Conservation (phyloP, 495 filamentous ascomycete genomes). For the Trichoderma asperelloides region DNA sequence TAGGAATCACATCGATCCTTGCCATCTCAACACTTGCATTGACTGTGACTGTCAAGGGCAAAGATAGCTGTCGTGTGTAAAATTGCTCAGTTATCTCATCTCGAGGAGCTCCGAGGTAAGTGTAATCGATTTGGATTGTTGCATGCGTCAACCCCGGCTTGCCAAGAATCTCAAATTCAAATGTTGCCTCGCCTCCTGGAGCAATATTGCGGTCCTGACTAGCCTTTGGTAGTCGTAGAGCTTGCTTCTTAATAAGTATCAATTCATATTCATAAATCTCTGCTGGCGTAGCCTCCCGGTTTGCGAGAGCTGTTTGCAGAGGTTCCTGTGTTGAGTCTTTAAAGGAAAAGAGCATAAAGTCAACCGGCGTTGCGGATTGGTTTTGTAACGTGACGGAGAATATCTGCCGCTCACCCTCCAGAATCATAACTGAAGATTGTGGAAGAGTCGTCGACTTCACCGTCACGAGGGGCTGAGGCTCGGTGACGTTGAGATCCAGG, state of each 20-base stretch:
- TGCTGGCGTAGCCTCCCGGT: conserved; percentile 62
- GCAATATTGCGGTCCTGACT: conserved; percentile 49
- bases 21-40: conserved; percentile 79
- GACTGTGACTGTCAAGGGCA: conserved; percentile 81
- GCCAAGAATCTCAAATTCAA: conserved; percentile 77
- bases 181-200: conserved; percentile 58
- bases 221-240: conserved; percentile 54
- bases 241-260: conserved; percentile 63
- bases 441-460: conserved; percentile 69
- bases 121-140: conserved; percentile 77
- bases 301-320: conserved; percentile 62
- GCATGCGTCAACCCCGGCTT: conserved; percentile 77
- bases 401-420: conserved; percentile 71
- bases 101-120: conserved; percentile 54
- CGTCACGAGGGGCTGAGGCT: conserved; percentile 63
- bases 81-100: conserved; percentile 61
- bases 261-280: conserved; percentile 82
- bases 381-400: conserved; percentile 81
- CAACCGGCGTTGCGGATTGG: conserved; percentile 63
- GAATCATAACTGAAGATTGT: conserved; percentile 81
- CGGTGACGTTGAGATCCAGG: conserved; percentile 61
- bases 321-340: conserved; percentile 76
- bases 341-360: conserved; percentile 79
- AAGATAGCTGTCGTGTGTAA: conserved; percentile 72
- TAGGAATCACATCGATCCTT: conserved; percentile 68